phyloP scores from a whole-genome alignment of 495 filamentous ascomycete species.

The Chaetomium tenue region DNA sequence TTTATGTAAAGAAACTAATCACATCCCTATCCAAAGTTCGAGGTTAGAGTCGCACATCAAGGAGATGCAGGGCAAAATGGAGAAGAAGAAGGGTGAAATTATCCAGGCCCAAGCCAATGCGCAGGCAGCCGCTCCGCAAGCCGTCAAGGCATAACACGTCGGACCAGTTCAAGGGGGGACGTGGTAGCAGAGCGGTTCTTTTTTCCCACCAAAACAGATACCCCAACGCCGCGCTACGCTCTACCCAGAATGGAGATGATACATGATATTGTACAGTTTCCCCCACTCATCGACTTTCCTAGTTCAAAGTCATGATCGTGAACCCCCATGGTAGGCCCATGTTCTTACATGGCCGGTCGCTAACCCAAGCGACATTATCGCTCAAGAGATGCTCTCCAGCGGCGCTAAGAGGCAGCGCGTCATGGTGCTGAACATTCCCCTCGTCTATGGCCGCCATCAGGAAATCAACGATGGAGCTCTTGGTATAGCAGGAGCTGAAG shows the following conservation, averaged over 20 bases:
- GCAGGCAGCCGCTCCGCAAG: conserved; percentile 35
- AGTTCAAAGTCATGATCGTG: conserved; percentile 40
- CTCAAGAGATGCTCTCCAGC: conserved; percentile 25
- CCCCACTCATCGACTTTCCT: not conserved
- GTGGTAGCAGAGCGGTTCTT: conserved; percentile 1
- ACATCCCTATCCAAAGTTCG: conserved; percentile 52
- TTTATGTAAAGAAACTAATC: not conserved
- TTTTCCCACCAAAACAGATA: conserved; percentile 3
- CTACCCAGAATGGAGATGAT: conserved; percentile 25
- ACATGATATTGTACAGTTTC: conserved; percentile 18
- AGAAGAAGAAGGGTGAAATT: conserved; percentile 65
- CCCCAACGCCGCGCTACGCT: conserved; percentile 27
- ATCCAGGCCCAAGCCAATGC: conserved; percentile 47
- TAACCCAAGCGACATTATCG: conserved; percentile 30
- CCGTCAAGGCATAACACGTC: conserved; percentile 22
- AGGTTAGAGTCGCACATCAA: conserved; percentile 79
- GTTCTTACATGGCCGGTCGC: conserved; percentile 32
- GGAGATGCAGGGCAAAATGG: conserved; percentile 74
- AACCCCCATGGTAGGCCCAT: conserved; percentile 41
- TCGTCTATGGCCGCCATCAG: conserved; percentile 27
- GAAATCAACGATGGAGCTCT: conserved; percentile 25
- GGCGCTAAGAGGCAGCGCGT: conserved; percentile 16
- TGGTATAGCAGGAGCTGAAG: conserved; percentile 31
- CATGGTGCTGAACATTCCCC: conserved; percentile 6
- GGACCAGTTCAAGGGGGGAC: not conserved